phyloP scores from a whole-genome alignment of 2,329 filamentous ascomycete genomes.

The Botryosphaeria dothidea region DNA sequence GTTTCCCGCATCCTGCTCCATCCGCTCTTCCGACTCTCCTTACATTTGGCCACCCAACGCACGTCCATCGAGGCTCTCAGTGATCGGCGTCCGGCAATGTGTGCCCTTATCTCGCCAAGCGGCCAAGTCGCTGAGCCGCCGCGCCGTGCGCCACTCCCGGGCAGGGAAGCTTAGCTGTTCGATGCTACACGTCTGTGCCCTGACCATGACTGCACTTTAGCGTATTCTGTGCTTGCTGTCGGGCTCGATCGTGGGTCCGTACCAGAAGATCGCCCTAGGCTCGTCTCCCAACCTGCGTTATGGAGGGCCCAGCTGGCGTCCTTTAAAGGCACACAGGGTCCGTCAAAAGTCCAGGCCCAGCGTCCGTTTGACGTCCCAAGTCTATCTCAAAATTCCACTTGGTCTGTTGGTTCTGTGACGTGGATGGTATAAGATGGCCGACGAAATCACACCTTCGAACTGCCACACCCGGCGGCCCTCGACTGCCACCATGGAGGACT shows the following conservation, averaged over 20 bases:
- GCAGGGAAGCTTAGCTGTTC: constrained; percentile 8
- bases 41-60: neutral
- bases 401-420: neutral
- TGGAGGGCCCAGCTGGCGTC: neutral
- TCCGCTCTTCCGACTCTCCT: neutral
- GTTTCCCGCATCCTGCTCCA: neutral
- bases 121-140: neutral
- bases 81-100: constrained; percentile 5
- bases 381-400: neutral
- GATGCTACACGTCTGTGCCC: neutral
- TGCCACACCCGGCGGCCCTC: neutral
- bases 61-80: neutral
- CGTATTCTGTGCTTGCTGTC: neutral
- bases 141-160: constrained; percentile 11
- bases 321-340: constrained; percentile 4
- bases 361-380: neutral
- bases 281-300: neutral
- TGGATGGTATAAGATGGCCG: neutral
- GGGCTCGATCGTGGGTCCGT: constrained; percentile 1
- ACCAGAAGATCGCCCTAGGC: neutral
- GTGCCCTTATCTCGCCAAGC: constrained; percentile 17
- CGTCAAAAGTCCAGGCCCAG: neutral
- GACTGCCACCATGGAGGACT: neutral
- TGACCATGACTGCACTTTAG: neutral
- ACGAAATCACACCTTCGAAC: neutral